Evolutionary conservation across 2,329 filamentous ascomycete genomes (phyloP).

Genomic region (Fusarium cyanostomum): DNA sequence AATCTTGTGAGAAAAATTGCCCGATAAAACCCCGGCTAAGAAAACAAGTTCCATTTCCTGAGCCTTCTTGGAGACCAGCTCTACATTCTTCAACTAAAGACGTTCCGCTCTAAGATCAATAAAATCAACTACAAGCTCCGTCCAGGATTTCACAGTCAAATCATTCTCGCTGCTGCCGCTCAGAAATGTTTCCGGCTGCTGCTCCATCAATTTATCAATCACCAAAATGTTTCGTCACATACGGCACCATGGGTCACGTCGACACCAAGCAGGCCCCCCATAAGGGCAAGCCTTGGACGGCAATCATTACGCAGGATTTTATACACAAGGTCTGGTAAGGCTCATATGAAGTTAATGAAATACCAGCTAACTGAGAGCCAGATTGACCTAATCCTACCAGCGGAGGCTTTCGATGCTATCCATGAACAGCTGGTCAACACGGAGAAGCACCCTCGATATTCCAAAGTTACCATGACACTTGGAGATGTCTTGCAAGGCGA

Average conservation of each 20-base stretch:
- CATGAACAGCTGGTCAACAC: slow-evolving; percentile 59
- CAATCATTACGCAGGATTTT: slow-evolving; percentile 71
- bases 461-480: slow-evolving; percentile 76
- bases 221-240: slow-evolving; percentile 78
- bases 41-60: neutral
- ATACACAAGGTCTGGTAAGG: slow-evolving; percentile 68
- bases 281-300: slow-evolving; percentile 80
- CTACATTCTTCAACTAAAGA: too few species aligned
- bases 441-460: slow-evolving; percentile 61
- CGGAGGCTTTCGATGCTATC: slow-evolving; percentile 66
- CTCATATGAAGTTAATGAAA: too few species aligned
- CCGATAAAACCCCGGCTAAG: slow-evolving; percentile 44
- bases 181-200: slow-evolving; percentile 57
- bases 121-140: neutral
- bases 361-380: slow-evolving; percentile 7
- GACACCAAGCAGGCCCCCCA: slow-evolving; percentile 75
- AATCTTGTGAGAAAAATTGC: slow-evolving; percentile 31
- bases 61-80: too few species aligned
- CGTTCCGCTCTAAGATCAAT: neutral
- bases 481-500: slow-evolving; percentile 75
- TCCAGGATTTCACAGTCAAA: neutral
- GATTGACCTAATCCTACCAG: slow-evolving; percentile 78
- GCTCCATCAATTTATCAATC: slow-evolving; percentile 60
- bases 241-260: slow-evolving; percentile 73
- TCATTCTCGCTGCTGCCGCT: neutral